Evolutionary conservation across 169 alveolate species (phyloP).

Genomic region (Babesia gibsoni): DNA sequence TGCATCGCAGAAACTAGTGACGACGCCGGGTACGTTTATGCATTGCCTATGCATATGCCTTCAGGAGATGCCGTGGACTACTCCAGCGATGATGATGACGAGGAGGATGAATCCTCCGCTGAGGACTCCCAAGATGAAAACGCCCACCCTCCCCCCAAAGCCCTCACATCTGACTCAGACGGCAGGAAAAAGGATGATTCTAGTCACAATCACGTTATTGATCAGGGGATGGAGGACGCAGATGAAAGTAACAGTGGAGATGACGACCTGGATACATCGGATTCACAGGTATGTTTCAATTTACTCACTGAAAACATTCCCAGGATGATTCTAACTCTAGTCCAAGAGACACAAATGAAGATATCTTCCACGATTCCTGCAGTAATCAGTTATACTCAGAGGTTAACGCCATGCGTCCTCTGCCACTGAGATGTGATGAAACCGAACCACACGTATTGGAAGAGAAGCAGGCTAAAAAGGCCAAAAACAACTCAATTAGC

Average conservation of each 20-base stretch:
- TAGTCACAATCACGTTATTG: too few species aligned
- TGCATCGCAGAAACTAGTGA: conserved; percentile 50
- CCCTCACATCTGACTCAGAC: too few species aligned
- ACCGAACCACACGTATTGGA: background rate
- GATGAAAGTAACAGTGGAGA: too few species aligned
- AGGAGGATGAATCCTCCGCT: background rate
- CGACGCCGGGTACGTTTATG: conserved; percentile 1
- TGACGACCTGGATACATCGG: too few species aligned
- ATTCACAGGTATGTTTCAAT: too few species aligned
- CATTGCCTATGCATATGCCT: background rate
- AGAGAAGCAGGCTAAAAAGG: background rate
- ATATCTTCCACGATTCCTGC: conserved; percentile 1
- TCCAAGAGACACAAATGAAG: background rate
- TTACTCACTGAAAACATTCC: too few species aligned
- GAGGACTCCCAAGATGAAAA: background rate
- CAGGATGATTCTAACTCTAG: background rate
- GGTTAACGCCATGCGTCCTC: background rate
- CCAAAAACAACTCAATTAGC: background rate
- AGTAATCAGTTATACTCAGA: background rate
- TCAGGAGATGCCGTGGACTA: background rate
- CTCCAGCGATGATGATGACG: background rate
- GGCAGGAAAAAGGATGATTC: too few species aligned
- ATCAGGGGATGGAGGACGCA: too few species aligned
- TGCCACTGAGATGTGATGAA: conserved; percentile 5
- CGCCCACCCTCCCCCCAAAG: too few species aligned